A percentile compares a stretch with the other conserved stretches of the same genome.
phyloP scores from a whole-genome alignment of 208 protist species.

The Wallacemonas collosoma region DNA sequence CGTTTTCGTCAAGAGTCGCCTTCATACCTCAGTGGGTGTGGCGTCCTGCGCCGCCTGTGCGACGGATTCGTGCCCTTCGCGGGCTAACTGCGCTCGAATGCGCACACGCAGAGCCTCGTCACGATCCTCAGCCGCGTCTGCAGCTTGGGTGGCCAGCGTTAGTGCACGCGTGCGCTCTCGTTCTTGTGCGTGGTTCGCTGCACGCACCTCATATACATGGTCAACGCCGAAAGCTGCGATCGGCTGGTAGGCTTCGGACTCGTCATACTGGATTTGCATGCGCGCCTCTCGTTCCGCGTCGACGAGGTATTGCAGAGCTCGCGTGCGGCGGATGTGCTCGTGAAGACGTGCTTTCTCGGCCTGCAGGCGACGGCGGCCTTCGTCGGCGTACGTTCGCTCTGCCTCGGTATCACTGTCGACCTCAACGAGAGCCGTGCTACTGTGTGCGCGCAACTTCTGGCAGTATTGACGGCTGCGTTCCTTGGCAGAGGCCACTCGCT shows the following conservation, averaged over 20 bases:
- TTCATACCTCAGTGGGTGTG: too few species aligned
- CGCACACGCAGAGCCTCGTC: constrained; percentile 15
- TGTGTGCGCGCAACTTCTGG: constrained; percentile 6
- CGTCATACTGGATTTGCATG: constrained; percentile 42
- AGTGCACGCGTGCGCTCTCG: neutral
- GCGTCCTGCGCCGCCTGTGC: too few species aligned
- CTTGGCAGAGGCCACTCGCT: neutral
- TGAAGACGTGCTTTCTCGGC: constrained; percentile 30
- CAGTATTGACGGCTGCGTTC: constrained; percentile 6
- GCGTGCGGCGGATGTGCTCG: constrained; percentile 22
- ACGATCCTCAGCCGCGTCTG: constrained; percentile 8
- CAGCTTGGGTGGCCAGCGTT: constrained; percentile 17
- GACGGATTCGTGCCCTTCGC: neutral
- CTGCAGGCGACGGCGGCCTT: constrained; percentile 40
- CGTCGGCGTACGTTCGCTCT: constrained; percentile 28
- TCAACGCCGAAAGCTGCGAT: constrained; percentile 36
- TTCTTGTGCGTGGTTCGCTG: constrained; percentile 17
- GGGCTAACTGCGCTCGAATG: constrained; percentile 20
- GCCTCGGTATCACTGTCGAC: constrained; percentile 17
- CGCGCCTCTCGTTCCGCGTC: constrained; percentile 30
- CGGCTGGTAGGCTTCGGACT: constrained; percentile 43
- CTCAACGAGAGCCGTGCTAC: neutral
- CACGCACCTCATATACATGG: constrained; percentile 33
- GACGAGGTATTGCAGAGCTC: constrained; percentile 24
- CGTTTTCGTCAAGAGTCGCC: too few species aligned